A percentile compares a stretch with the other conserved stretches of the same genome.
Evolutionary conservation across 2,329 filamentous ascomycete species (phyloP).

Genomic region (Xylaria sp.): DNA sequence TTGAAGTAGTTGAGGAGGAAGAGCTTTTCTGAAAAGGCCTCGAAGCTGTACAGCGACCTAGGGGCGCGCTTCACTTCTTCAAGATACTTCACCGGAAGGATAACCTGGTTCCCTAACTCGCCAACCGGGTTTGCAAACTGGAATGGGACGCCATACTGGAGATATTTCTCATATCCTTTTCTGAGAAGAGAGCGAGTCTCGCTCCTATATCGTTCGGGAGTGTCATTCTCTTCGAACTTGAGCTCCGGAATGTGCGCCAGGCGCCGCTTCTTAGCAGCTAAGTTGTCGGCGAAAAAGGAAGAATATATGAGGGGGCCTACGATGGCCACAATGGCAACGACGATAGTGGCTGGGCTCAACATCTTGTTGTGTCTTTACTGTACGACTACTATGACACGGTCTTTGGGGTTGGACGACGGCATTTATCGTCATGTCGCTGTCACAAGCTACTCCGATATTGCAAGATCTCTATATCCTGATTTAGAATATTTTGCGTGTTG

Average conservation of each 20-base stretch:
- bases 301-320: neutral
- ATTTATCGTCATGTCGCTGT: neutral
- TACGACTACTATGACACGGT: neutral
- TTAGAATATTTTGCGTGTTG: neutral
- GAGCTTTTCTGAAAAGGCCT: conserved; percentile 19
- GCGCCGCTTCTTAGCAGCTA: conserved; percentile 5
- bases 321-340: neutral
- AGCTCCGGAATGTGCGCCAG: conserved; percentile 17
- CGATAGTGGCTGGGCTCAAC: neutral
- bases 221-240: conserved; percentile 12
- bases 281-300: neutral
- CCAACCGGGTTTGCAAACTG: conserved; percentile 20
- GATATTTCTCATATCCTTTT: conserved; percentile 18
- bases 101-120: conserved; percentile 15
- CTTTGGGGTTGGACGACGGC: neutral
- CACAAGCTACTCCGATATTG: neutral
- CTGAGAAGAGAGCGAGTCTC: conserved; percentile 6
- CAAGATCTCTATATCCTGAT: neutral
- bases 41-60: conserved; percentile 19
- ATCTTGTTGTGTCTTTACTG: conserved; percentile 1
- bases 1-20: conserved; percentile 17
- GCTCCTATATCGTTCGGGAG: conserved; percentile 10
- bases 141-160: conserved; percentile 21
- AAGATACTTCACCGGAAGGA: conserved; percentile 26
- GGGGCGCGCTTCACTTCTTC: conserved; percentile 26